Base-by-base conservation (phyloP, 352 stramenopile genomes). In the Globisporangium okanoganense region DNA sequence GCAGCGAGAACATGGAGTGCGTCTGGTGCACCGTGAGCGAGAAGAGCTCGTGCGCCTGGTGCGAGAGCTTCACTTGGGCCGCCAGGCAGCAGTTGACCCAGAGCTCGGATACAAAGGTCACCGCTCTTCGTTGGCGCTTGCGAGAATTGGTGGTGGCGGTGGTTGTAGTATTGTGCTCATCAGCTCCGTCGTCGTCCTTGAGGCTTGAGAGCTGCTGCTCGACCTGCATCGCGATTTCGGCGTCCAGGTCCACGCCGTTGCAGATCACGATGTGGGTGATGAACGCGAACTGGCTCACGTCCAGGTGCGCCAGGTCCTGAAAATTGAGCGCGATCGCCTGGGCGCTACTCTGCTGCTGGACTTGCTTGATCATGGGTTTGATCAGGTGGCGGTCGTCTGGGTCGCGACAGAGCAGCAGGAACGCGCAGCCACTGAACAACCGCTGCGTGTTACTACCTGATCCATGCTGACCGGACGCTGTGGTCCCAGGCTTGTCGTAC, bases 1-100 rank as follows among this genome's bases (percentile, higher is more conserved):
- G 10, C 4, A 63, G 54, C 0, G 69, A 60, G 49, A 90, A 90
- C 33, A 90, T 58, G 10, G 80, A 74, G 5, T 72, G 80, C 0
- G 66, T 66, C 10, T 75, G 62, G 3, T 84, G 70, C 25, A 73
- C 45, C 13, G 70, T 80, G 16, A 74, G 41, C 5, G 56, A 33
- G 44, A 87, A 85, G 14, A 84, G 54, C 52, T 87, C 75, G 40
- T 87, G 76, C 0, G 76, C 75, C n/a, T 76, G 51, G 41, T 76
- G 76, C 3, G 78, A 76, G 5, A 87, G 62, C 56, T 80, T 75
- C 12, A 64, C 71, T 12, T 71, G 54, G 8, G 70, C 72, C 10
- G 71, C 64, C 16, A 92, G 72, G 27, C 77, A 90, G 71, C 83
- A 92, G 24, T 73, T 76, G 0, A 92, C 67, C 83, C 83, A 92